These are phyloP conservation scores for Geotrichum candidum DNA, from an alignment of 1,139 yeast species.

Conservation along the genomic window DNA sequence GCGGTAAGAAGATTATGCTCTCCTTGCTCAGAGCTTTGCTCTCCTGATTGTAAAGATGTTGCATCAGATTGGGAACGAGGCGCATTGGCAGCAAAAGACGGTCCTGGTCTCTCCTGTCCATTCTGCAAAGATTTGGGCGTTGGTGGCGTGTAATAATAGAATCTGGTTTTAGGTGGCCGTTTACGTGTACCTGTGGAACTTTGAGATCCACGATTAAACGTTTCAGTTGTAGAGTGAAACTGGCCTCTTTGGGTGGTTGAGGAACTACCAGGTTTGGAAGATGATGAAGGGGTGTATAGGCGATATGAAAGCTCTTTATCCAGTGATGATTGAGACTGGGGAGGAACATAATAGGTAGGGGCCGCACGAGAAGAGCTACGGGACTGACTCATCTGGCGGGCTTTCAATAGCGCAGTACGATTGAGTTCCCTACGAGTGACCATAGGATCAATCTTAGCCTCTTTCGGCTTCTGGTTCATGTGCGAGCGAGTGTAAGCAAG, in stretches of 20 bases:
- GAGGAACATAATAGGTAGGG: slow-evolving; percentile 10
- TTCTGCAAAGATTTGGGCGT: slow-evolving; percentile 8
- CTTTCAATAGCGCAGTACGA: slow-evolving; percentile 9
- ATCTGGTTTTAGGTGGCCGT: slow-evolving; percentile 11
- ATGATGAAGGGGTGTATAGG: slow-evolving; percentile 5
- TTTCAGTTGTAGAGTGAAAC: not conserved
- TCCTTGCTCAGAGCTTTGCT: not conserved
- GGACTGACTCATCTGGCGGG: slow-evolving; percentile 15
- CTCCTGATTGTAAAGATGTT: not conserved
- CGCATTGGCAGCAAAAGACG: slow-evolving; percentile 14
- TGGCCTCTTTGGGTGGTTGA: not conserved
- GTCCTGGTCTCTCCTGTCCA: slow-evolving; percentile 13
- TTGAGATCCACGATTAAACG: not conserved
- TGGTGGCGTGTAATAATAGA: slow-evolving; percentile 18
- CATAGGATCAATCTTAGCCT: slow-evolving; percentile 28
- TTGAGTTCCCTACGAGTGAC: slow-evolving; percentile 20
- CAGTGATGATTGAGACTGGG: not conserved
- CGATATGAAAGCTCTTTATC: slow-evolving; percentile 9
- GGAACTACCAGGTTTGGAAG: not conserved
- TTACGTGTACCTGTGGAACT: slow-evolving; percentile 1
- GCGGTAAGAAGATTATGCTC: slow-evolving; percentile 35
- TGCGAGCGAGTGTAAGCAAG: slow-evolving; percentile 51
- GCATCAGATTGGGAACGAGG: slow-evolving; percentile 2
- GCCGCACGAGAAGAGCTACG: slow-evolving; percentile 25
- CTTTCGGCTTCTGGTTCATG: slow-evolving; percentile 23